Conservation (phyloP, 2,329 filamentous ascomycete genomes). For the Chaetomium strumarium region DNA sequence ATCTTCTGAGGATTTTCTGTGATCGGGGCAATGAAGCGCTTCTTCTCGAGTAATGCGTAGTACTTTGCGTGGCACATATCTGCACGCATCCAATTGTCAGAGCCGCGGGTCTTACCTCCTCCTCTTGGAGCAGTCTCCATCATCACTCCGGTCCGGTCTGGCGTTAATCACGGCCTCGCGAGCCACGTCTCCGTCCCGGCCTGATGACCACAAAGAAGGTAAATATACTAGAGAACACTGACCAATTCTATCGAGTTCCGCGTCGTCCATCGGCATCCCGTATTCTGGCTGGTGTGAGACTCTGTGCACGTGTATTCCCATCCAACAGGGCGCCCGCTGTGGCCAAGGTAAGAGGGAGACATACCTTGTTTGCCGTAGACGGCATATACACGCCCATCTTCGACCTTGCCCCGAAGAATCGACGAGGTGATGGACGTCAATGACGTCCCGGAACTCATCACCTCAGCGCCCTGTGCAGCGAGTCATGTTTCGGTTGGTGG, state of each 20-base stretch:
- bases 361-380: conserved; percentile 33
- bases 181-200: neutral
- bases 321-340: neutral
- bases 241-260: conserved; percentile 35
- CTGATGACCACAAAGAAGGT: neutral
- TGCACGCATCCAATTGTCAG: neutral
- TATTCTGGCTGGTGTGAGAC: conserved; percentile 28
- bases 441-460: conserved; percentile 9
- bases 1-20: conserved; percentile 26
- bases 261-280: conserved; percentile 37
- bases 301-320: neutral
- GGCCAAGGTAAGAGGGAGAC: neutral
- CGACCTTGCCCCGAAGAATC: conserved; percentile 19
- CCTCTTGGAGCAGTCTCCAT: neutral
- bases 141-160: neutral
- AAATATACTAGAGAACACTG: neutral
- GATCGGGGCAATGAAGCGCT: conserved; percentile 19
- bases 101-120: neutral
- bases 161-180: too few relatives aligned
- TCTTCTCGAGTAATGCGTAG: conserved; percentile 24
- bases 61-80: conserved; percentile 16
- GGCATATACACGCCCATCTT: conserved; percentile 32
- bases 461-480: conserved; percentile 7
- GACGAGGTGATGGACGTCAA: conserved; percentile 18
- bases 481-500: neutral